Evolutionary conservation across 306 rosid species (phyloP), one percentile per base, ranked within the genome.

Genomic region (Macrotyloma uniflorum): DNA sequence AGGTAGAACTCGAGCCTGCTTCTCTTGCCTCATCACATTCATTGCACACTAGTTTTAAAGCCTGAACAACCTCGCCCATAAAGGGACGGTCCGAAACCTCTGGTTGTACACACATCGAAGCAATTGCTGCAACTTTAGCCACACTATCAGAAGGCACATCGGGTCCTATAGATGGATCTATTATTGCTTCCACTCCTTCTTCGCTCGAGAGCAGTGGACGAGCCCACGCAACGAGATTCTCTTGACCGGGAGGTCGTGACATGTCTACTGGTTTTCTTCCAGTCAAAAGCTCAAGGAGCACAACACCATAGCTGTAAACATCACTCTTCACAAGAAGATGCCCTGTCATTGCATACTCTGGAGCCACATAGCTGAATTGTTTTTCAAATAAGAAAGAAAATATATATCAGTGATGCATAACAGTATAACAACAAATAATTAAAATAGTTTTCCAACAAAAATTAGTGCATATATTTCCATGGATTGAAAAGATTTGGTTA

Each of bases 1-100:
- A 88, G 82, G 93, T 90, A 26, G 87, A 86, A 78, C 74, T 85
- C 59, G 98, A 90, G 76, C 84, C 83, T n/a, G 79, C 46, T 80
- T 93, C 90, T 68, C 65, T 93, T 53, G 84, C 87, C 72, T 87
- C 93, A 54, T 95, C 90, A 64, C 92, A 85, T 74, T 92, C 96
- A 62, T 87, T 85, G 23, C 97, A 90, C 9, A 95, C 96, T 12
- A 95, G 87, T 81, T 95, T 95, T 57, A 95, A 82, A 46, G 98
- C 98, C 87, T 95, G 98, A 71, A 95, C 98, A 67, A 95, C 98
- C 87, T 95, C 98, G 0, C 98, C 96, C 98, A 95, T 95, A 77
- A 91, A 95, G 36, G 98, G 98, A 24, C 87, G 98, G 80, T 95
- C 89, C 0, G 98, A 89, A 40, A 93, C 99, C 87, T 95, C 99